A percentile compares a stretch with the other conserved stretches of the same genome.
phyloP scores from a whole-genome alignment of 306 rosid species.

The Dalbergia cultrata region DNA sequence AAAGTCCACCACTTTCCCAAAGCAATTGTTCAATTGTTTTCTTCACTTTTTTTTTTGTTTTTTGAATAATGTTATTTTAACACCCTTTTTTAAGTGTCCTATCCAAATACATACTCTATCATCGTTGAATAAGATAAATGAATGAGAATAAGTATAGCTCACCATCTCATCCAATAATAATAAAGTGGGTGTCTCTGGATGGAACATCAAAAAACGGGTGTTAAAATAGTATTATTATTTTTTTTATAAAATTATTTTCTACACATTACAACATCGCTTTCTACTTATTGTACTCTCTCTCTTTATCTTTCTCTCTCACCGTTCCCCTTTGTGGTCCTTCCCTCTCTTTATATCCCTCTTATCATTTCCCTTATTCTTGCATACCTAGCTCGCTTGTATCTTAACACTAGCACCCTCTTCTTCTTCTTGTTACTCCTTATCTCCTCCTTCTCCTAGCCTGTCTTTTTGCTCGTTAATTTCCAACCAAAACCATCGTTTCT shows the following conservation, averaged over 20 bases:
- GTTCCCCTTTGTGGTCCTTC: conserved; percentile 62
- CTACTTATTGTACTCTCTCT: conserved; percentile 39
- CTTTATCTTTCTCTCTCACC: conserved; percentile 44
- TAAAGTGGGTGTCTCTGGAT: no score
- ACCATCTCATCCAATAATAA: no score
- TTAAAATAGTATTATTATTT: no score
- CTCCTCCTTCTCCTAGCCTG: background rate
- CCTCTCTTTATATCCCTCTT: conserved; percentile 64
- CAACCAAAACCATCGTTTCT: background rate
- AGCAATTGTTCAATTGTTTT: no score
- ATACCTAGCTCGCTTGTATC: conserved; percentile 29
- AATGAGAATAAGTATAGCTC: no score
- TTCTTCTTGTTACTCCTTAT: conserved; percentile 7
- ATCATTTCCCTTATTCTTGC: conserved; percentile 57
- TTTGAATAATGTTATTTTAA: no score
- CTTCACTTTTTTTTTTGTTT: no score
- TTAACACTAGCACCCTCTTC: conserved; percentile 6
- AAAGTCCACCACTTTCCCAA: conserved; percentile 60
- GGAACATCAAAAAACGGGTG: no score
- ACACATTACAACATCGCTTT: conserved; percentile 74
- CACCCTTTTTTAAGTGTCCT: no score
- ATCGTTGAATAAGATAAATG: no score
- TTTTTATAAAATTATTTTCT: no score
- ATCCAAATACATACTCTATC: no score
- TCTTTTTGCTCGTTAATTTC: background rate